These are phyloP conservation scores for Dothistroma septosporum DNA, from an alignment of 2,329 filamentous ascomycete genomes.

Conservation along the genomic window DNA sequence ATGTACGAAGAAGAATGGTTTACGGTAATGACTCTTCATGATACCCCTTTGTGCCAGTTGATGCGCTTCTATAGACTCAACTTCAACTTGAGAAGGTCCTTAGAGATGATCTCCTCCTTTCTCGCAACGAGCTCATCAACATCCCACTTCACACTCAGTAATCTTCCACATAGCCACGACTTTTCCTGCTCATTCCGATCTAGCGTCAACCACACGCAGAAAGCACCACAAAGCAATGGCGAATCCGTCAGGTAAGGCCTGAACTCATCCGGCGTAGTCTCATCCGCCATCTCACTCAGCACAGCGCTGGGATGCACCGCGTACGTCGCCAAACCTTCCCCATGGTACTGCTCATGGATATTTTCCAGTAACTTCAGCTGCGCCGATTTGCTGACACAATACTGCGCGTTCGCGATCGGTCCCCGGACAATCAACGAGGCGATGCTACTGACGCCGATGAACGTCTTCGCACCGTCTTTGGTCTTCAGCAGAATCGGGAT, in stretches of 20 bases:
- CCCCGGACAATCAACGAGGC: constrained; percentile 34
- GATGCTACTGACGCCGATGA: constrained; percentile 36
- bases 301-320: constrained; percentile 39
- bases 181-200: constrained; percentile 23
- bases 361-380: constrained; percentile 39
- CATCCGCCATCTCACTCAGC: constrained; percentile 34
- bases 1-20: not conserved
- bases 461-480: constrained; percentile 25
- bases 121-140: constrained; percentile 34
- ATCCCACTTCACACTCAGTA: constrained; percentile 38
- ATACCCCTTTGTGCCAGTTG: not conserved
- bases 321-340: constrained; percentile 29
- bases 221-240: constrained; percentile 32
- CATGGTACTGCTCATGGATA: constrained; percentile 35
- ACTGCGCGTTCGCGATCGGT: constrained; percentile 39
- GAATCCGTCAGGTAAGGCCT: constrained; percentile 29
- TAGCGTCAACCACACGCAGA: constrained; percentile 35
- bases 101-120: constrained; percentile 34
- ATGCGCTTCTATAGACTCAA: constrained; percentile 12
- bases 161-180: constrained; percentile 38
- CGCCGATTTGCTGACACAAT: constrained; percentile 38
- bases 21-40: constrained; percentile 2
- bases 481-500: constrained; percentile 24
- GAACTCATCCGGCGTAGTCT: constrained; percentile 33
- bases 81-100: constrained; percentile 37